Evolutionary conservation across 306 rosid species (phyloP).

Genomic region (Castanospermum australe): DNA sequence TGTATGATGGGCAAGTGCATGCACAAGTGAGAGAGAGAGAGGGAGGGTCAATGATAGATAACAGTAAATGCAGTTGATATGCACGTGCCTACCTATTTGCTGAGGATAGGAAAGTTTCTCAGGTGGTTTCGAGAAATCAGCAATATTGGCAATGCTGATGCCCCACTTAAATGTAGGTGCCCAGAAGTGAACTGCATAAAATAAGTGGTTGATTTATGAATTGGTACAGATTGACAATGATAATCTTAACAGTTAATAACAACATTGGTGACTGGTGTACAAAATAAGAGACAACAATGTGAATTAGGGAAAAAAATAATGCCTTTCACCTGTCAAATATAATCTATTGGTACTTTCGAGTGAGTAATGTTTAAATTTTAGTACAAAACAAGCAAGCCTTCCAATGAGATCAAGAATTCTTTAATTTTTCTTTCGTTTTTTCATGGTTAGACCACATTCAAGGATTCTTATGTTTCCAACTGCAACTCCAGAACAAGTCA

Average conservation of each 20-base stretch:
- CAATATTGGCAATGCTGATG: conserved; percentile 90
- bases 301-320: not conserved
- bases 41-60: not conserved
- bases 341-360: not conserved
- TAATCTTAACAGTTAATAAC: not conserved
- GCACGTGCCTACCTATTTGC: conserved; percentile 63
- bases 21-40: not conserved
- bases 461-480: not conserved
- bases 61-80: not conserved
- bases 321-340: not conserved
- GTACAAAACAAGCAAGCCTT: not conserved
- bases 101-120: conserved; percentile 96
- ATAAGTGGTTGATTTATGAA: conserved; percentile 18
- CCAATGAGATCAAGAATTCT: not conserved
- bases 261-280: not conserved
- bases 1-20: not conserved
- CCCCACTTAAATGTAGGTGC: conserved; percentile 99
- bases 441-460: not conserved
- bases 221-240: not conserved
- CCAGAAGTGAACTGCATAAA: conserved; percentile 90
- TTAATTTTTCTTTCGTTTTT: not conserved
- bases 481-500: not conserved
- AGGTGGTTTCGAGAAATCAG: conserved; percentile 89
- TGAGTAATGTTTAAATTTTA: not conserved
- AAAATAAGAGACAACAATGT: conserved; percentile 1